phyloP scores from a whole-genome alignment of 2,329 filamentous ascomycete genomes.

The Phaeosphaeriaceae sp. region DNA sequence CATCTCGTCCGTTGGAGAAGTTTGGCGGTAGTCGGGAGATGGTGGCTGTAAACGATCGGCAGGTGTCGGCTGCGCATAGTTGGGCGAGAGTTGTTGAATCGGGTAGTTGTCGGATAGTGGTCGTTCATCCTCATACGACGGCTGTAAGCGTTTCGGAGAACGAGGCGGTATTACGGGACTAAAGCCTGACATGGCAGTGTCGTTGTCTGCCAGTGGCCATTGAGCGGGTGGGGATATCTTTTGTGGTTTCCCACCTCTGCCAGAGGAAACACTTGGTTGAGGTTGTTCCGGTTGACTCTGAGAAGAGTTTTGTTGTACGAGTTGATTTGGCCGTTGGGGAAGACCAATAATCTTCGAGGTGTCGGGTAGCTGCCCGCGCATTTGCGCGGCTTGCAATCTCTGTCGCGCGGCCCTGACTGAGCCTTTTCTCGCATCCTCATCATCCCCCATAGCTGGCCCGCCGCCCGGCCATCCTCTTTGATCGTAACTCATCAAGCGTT shows the following conservation, averaged over 20 bases:
- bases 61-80: constrained; percentile 27
- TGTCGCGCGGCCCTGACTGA: constrained; percentile 49
- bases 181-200: constrained; percentile 31
- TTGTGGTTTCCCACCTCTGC: constrained; percentile 18
- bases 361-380: constrained; percentile 38
- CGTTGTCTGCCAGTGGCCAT: constrained; percentile 56
- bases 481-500: constrained; percentile 49
- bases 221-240: constrained; percentile 49
- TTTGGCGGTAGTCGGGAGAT: constrained; percentile 29
- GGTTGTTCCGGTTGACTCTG: constrained; percentile 19
- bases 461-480: constrained; percentile 41
- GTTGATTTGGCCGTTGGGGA: constrained; percentile 45
- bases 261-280: constrained; percentile 17
- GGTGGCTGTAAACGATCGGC: constrained; percentile 31
- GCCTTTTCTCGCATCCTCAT: constrained; percentile 38
- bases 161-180: constrained; percentile 30
- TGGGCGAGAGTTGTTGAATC: constrained; percentile 38
- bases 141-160: constrained; percentile 45
- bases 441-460: constrained; percentile 29
- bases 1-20: constrained; percentile 42
- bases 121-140: constrained; percentile 52
- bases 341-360: constrained; percentile 46
- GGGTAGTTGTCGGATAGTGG: constrained; percentile 46
- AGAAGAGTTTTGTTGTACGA: constrained; percentile 33
- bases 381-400: constrained; percentile 39